Evolutionary conservation across 2,329 filamentous ascomycete species (phyloP).

Genomic region (Chaetomiaceae sp.): DNA sequence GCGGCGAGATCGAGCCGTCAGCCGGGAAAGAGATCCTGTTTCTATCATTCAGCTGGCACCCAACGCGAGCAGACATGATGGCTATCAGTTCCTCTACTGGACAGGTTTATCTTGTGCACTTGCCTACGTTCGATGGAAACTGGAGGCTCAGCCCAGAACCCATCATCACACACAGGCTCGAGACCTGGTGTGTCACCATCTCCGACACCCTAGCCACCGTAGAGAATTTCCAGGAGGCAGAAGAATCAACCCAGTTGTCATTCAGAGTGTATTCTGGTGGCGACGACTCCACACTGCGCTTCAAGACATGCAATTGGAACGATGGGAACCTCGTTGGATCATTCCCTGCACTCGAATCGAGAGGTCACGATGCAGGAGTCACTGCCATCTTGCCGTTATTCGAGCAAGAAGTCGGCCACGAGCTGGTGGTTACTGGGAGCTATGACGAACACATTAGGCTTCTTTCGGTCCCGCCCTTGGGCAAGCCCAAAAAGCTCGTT

Average conservation of each 20-base stretch:
- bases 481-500: constrained; percentile 50
- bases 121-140: constrained; percentile 42
- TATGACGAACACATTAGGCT: constrained; percentile 84
- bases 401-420: constrained; percentile 39
- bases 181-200: constrained; percentile 72
- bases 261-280: constrained; percentile 63
- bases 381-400: constrained; percentile 76
- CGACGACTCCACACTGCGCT: constrained; percentile 65
- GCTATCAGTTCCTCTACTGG: constrained; percentile 70
- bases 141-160: constrained; percentile 34
- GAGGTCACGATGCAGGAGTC: constrained; percentile 70
- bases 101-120: constrained; percentile 52
- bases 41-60: constrained; percentile 71
- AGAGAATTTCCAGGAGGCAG: constrained; percentile 3
- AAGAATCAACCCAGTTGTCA: constrained; percentile 22
- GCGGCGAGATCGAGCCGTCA: constrained; percentile 30
- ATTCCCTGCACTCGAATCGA: constrained; percentile 26
- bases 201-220: constrained; percentile 28
- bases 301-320: constrained; percentile 33
- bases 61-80: constrained; percentile 49
- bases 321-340: constrained; percentile 6
- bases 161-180: constrained; percentile 51
- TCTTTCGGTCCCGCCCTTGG: constrained; percentile 46
- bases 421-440: constrained; percentile 74
- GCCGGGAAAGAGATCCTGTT: constrained; percentile 50